phyloP scores from a whole-genome alignment of 2,329 filamentous ascomycete genomes.

The Trichophyton simii region DNA sequence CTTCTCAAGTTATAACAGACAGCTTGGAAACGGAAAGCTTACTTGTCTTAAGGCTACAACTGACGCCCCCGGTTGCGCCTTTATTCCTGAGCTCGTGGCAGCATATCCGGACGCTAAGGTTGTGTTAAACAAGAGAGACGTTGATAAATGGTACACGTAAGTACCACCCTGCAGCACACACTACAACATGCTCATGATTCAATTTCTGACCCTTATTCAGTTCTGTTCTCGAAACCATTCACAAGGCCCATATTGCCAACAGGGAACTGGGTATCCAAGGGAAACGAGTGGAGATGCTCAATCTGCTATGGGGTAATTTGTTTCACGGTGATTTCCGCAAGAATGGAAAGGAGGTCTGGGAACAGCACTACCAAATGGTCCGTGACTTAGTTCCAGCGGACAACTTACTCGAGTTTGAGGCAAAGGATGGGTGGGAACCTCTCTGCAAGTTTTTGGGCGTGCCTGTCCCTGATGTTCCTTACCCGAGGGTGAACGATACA shows the following conservation, averaged over 20 bases:
- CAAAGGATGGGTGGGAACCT: conserved; percentile 39
- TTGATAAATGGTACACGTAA: conserved; percentile 45
- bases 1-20: neutral
- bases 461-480: conserved; percentile 23
- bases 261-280: neutral
- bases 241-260: neutral
- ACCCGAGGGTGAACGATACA: conserved; percentile 23
- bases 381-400: conserved; percentile 37
- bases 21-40: neutral
- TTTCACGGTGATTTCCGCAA: conserved; percentile 46
- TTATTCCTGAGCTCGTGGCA: conserved; percentile 57
- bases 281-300: neutral
- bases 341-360: conserved; percentile 50
- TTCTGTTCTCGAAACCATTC: neutral
- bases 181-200: neutral
- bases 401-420: conserved; percentile 42
- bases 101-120: conserved; percentile 63
- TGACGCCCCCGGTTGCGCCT: conserved; percentile 56
- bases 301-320: neutral
- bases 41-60: conserved; percentile 43
- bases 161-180: neutral
- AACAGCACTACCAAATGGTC: conserved; percentile 43
- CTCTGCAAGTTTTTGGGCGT: conserved; percentile 32
- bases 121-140: conserved; percentile 53
- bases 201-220: neutral